Base-by-base conservation (phyloP, 768 basidiomycete species). In the Clavulina sp. region DNA sequence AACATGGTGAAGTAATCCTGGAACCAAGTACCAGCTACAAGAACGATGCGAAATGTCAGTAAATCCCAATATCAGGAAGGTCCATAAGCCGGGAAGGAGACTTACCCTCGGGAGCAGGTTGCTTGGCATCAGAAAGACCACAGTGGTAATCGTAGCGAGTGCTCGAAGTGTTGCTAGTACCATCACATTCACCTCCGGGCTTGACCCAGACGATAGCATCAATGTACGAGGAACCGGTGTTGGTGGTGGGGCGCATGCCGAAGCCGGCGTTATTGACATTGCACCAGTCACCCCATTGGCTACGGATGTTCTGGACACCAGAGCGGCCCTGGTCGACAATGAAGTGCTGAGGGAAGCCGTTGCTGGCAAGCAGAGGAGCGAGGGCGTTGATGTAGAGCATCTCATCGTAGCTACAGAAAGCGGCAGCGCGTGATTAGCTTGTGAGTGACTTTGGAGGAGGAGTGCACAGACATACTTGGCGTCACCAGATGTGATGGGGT, bases 121-220 rank as follows among this genome's bases (percentile, higher is more conserved):
- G 66, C 38, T 64, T 61, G 49, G 76, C 74, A 60, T 77, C 76
- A 50, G 74, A 73, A 54, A 59, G 46, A 32, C 52, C 68, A 58
- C 76, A 77, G 57, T 72, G 53, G 54, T 57, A 57, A 57, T 79
- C 77, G 61, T 68, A 77, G 48, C 76, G 71, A 13, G 69, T 59
- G 23, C 77, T 64, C 16, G 73, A 72, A 46, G 66, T 69, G 69
- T 78, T 70, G 54, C 67, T 70, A 31, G 77, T 78, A 58, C 78
- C 77, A 58, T 78, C 77, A 56, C 70, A 75, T 64, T 78, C 76
- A 58, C 78, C 77, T 70, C 77, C 76, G 34, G 78, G 77, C 67
- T 80, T 57, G 43, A 52, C 56, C 56, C 56, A 57, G n/a, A 57
- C 56, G 36, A 57, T 52, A 32, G 56, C 54, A 28, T 57, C 56